Evolutionary conservation across 345 rosid genomes (phyloP).

Genomic region (Eucalyptus virginea): DNA sequence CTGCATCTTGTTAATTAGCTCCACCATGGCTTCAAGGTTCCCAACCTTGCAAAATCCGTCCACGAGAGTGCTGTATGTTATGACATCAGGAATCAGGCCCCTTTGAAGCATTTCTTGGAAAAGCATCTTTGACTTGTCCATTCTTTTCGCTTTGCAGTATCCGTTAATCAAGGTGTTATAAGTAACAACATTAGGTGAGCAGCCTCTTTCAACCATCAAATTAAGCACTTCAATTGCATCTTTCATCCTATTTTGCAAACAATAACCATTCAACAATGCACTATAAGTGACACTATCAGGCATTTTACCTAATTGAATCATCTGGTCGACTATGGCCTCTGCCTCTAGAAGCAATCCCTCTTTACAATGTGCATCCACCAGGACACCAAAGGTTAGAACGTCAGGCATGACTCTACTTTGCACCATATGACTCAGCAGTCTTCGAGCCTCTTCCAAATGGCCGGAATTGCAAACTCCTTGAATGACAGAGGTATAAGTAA

Average conservation of each 20-base stretch:
- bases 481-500: neutral
- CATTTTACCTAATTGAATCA: neutral
- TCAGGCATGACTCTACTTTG: neutral
- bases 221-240: neutral
- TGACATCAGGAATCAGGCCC: neutral
- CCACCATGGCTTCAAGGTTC: accelerated
- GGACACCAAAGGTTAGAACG: neutral
- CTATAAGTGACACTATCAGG: accelerated
- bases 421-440: neutral
- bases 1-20: neutral
- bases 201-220: neutral
- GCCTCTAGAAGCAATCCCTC: neutral
- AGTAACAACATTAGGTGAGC: neutral
- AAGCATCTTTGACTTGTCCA: neutral
- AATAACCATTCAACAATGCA: neutral
- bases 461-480: neutral
- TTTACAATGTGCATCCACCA: neutral
- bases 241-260: neutral
- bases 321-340: neutral
- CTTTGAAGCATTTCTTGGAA: neutral
- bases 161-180: neutral
- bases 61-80: neutral
- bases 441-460: neutral
- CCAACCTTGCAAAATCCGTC: neutral
- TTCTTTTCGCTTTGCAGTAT: neutral